phyloP scores from a whole-genome alignment of 2,329 filamentous ascomycete species.

The Dactylellina sp. region DNA sequence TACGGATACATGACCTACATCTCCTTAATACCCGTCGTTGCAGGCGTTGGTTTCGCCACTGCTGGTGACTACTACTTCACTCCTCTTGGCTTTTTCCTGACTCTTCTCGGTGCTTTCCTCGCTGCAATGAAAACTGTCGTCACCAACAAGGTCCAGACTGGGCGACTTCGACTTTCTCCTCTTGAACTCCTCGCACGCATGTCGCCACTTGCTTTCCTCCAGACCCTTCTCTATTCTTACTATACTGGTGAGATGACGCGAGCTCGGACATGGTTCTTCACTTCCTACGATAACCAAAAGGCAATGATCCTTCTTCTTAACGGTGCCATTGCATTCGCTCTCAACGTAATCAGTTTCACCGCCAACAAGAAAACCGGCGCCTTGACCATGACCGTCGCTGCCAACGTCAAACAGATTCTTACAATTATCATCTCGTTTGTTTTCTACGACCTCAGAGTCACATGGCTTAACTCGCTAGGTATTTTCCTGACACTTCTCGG shows the following conservation, averaged over 20 bases:
- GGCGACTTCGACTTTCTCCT: slow-evolving; percentile 70
- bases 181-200: slow-evolving; percentile 74
- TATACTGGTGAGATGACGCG: slow-evolving; percentile 72
- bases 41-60: slow-evolving; percentile 72
- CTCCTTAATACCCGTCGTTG: slow-evolving; percentile 72
- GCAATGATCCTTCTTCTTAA: slow-evolving; percentile 66
- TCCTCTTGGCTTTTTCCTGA: slow-evolving; percentile 70
- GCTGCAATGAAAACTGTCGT: slow-evolving; percentile 73
- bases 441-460: slow-evolving; percentile 68
- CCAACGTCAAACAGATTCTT: slow-evolving; percentile 71
- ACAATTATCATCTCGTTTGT: slow-evolving; percentile 70
- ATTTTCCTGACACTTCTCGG: slow-evolving; percentile 68
- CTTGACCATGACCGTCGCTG: slow-evolving; percentile 72
- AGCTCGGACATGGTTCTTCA: slow-evolving; percentile 53
- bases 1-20: slow-evolving; percentile 72
- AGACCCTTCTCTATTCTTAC: slow-evolving; percentile 73
- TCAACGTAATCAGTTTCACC: slow-evolving; percentile 71
- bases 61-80: slow-evolving; percentile 74
- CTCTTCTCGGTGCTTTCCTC: slow-evolving; percentile 69
- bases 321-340: slow-evolving; percentile 69
- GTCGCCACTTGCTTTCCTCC: slow-evolving; percentile 74
- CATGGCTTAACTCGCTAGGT: slow-evolving; percentile 70
- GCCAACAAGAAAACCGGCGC: slow-evolving; percentile 72
- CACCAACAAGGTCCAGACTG: slow-evolving; percentile 75
- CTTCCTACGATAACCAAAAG: slow-evolving; percentile 53